Evolutionary conservation across 2,329 filamentous ascomycete genomes (phyloP), one percentile per base, ranked within the genome.

Genomic region (Colletotrichum limetticola): DNA sequence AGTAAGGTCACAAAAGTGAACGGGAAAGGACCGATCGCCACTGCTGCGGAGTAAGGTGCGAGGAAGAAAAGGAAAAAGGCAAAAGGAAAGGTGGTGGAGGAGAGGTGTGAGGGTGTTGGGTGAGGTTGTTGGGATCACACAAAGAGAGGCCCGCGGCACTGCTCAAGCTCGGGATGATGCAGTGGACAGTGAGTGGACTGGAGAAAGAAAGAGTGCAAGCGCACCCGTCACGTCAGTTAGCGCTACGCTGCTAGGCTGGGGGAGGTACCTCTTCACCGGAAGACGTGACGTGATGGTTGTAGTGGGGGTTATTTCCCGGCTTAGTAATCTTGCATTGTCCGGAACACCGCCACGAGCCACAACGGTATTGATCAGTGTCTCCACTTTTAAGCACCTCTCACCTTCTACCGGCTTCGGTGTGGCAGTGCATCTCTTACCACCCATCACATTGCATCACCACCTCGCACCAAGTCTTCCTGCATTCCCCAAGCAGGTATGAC

Each of bases 361-460:
- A 42, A 28, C 57, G 30, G 65, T 52, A 68, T 52, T 63, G 49
- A 49, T 12, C 16, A 8, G 55, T 11, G 37, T 57, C 53, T 37
- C 70, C 71, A 71, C 66, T 28, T 68, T 60, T 37, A 16, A 55
- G 35, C 2, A 22, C 55, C 60, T 52, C 49, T 72, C n/a, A 9
- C 60, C 56, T 73, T 73, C 71, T 49, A 73, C 66, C 56, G 19
- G 66, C 56, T 73, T 73, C 71, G 61, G 66, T 73, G 66, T 73
- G 71, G 66, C 71, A 49, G 66, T 66, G 71, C 67, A 22, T 67
- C 12, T 42, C 11, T n/a, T 16, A 42, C n/a, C 11, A 52, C 28
- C n/a, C 11, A 35, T n/a, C 26, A 52, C n/a, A 35, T 53, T 63
- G 28, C 59, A 49, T 62, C 26, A 59, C n/a, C 30, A 59, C 26